phyloP scores from a whole-genome alignment of 768 basidiomycete species.

The Cystofilobasidium capitatum region DNA sequence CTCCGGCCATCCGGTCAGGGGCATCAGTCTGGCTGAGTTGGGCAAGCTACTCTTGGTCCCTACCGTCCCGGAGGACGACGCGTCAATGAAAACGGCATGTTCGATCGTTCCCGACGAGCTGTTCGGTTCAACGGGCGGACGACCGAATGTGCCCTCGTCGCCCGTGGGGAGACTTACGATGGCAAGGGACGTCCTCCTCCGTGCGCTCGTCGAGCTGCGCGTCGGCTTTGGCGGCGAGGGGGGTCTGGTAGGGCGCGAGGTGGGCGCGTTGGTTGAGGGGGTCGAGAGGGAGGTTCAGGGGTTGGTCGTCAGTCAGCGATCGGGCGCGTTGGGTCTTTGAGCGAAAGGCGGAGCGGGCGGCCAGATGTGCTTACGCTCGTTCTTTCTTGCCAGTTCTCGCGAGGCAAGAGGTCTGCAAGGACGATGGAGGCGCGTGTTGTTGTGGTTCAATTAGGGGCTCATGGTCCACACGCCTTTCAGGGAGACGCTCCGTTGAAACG shows the following conservation, averaged over 20 bases:
- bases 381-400: too few relatives aligned
- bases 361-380: too few relatives aligned
- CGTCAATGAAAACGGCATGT: constrained; percentile 17
- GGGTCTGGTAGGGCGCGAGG: constrained; percentile 57
- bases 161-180: constrained; percentile 49
- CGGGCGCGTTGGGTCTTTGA: too few relatives aligned
- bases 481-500: too few relatives aligned
- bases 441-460: too few relatives aligned
- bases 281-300: constrained; percentile 57
- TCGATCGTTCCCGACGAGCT: constrained; percentile 40
- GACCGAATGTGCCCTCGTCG: constrained; percentile 18
- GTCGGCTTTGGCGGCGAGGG: constrained; percentile 66
- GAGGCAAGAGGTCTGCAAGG: too few relatives aligned
- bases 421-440: too few relatives aligned
- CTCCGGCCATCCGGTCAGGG: too few relatives aligned
- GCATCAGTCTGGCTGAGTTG: neutral
- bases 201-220: constrained; percentile 53
- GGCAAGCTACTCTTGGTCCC: too few relatives aligned
- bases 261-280: constrained; percentile 52
- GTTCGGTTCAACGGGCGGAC: neutral
- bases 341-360: too few relatives aligned
- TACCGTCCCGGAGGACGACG: constrained; percentile 40
- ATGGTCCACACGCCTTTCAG: too few relatives aligned
- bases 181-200: constrained; percentile 56
- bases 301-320: neutral